Base-by-base conservation (phyloP, 495 filamentous ascomycete species). In the Podospora didyma region DNA sequence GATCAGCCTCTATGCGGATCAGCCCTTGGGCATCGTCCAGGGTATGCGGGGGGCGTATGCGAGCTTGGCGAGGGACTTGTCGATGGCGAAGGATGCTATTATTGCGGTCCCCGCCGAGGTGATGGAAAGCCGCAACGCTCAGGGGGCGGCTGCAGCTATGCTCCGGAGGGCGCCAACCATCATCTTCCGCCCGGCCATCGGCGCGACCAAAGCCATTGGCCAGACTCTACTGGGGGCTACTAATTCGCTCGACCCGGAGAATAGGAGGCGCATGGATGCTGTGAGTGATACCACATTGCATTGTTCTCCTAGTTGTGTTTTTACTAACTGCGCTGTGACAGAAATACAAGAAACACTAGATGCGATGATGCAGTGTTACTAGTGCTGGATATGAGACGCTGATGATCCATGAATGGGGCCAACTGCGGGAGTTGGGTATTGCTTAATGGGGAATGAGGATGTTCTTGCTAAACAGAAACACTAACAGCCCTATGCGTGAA, bases 51-150 rank as follows among this genome's bases (percentile, higher is more conserved):
- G 88, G 12, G 95, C 89, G 3, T 90, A 90, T 56, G 73, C 82
- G 28, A 87, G 89, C 57, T 80, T 99, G 31, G 87, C 93, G 61
- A 84, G 90, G 14, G 96, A 99, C 70, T 77, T 99, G 51, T 76
- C 92, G 22, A 74, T 89, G 22, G 87, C 94, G 12, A 80, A 85
- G 54, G 90, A 97, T 73, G 95, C 93, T 1, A 90, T 97, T 57
- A 88, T 97, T 63, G 93, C 91, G n/a, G 89, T 97, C 35, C 92
- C 93, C 1, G 88, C 86, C 1, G 95, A 97, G 71, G 81, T 95
- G 0, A 84, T 94, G 73, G 93, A 97, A 66, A 89, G 89, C 61
- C 82, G 82, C 37, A 92, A 82, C 63, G 91, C 92, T 12, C 85
- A 86, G 56, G 93, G 90, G 14, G 91, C 88, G 2, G 89, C 89